Evolutionary conservation across 2,329 filamentous ascomycete species (phyloP).

Genomic region (Alternaria ethzedia): DNA sequence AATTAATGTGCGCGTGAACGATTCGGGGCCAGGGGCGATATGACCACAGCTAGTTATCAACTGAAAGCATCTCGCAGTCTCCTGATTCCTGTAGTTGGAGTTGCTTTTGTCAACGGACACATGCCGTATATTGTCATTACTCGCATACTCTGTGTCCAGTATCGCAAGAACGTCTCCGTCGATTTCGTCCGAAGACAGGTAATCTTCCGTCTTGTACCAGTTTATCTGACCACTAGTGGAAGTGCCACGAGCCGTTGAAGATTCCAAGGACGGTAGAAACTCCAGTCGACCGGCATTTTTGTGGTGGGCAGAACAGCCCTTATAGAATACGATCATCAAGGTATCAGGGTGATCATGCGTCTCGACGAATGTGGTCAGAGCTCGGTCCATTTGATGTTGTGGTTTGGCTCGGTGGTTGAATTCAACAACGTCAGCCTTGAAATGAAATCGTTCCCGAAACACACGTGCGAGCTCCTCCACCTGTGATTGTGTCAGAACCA

Average conservation of each 20-base stretch:
- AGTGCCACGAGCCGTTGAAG: background rate
- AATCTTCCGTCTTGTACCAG: background rate
- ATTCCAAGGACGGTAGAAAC: fast-evolving
- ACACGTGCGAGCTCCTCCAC: background rate
- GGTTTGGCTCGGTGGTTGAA: background rate
- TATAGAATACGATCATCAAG: background rate
- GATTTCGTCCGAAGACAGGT: background rate
- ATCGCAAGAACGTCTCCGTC: background rate
- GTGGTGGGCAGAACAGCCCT: background rate
- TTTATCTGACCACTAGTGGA: background rate
- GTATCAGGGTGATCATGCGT: fast-evolving
- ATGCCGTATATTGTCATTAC: fast-evolving
- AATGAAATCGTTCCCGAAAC: background rate
- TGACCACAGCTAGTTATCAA: fast-evolving
- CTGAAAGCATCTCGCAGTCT: fast-evolving
- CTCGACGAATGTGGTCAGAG: background rate
- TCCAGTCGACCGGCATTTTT: background rate
- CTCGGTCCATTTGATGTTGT: background rate
- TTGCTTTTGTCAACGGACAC: background rate
- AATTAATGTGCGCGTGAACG: background rate
- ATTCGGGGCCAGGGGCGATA: fast-evolving
- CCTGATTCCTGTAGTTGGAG: fast-evolving
- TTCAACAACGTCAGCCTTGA: background rate
- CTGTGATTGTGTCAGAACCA: background rate
- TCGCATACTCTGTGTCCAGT: background rate